Base-by-base conservation (phyloP, 2,329 filamentous ascomycete species). In the Basipetospora sp. region DNA sequence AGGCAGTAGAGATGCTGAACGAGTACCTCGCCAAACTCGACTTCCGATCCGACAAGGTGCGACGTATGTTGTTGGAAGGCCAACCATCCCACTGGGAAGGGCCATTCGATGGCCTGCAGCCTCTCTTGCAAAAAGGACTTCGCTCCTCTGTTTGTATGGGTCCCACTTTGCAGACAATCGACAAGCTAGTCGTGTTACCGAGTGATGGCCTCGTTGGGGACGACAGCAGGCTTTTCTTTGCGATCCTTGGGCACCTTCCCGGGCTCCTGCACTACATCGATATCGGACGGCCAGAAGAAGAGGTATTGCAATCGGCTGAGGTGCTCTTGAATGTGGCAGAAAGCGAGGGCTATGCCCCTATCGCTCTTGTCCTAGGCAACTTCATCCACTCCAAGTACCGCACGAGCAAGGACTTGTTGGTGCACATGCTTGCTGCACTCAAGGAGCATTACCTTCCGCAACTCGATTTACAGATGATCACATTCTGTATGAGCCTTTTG, bases 31-130 rank as follows among this genome's bases (percentile, higher is more conserved):
- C 76, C 46, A 93, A 90, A 53, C 64, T 96, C 16, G 82, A 98
- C 53, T 69, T 98, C 31, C 69, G 71, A 32, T 75, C 81, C 43
- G 67, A 76, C 0, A 68, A 62, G 26, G 74, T 92, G 3, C 69
- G 88, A 28, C 39, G 71, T 16, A 62, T 80, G 32, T 67, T 98
- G 22, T 65, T 79, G 40, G 83, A 92, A 17, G 83, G 77, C 13
- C 79, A 83, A 45, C 90, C 90, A 2, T 67, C 74, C 2, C 80
- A 79, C 46, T 98, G 92, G 90, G 85, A 94, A 48, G 85, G 85
- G 2, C 59, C 66, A 1, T 96, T 96, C 48, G 80, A 90, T 42
- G 90, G 92, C 3, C 62, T 98, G 8, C 83, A 94, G 44, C 72
- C 78, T 4, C 61, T 96, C 32, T 68, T 94, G 1, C 88, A 94